phyloP scores from a whole-genome alignment of 2,329 filamentous ascomycete species.

The Phialophora verrucosa region DNA sequence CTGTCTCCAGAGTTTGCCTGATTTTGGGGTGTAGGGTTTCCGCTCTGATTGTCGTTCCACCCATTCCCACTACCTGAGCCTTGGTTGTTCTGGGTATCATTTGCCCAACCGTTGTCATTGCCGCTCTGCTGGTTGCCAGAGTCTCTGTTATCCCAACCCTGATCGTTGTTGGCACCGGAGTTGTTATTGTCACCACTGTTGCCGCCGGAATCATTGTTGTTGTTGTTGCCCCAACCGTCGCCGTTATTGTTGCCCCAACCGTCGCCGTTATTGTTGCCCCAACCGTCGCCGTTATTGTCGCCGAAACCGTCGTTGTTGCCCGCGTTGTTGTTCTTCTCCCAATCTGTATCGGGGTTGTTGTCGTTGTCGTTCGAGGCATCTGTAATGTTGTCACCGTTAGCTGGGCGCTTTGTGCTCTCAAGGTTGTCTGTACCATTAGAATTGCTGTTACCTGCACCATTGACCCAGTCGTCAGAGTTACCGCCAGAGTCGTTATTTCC shows the following conservation, averaged over 20 bases:
- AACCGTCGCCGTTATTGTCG: background rate
- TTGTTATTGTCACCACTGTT: slow-evolving; percentile 16
- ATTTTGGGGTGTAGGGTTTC: slow-evolving; percentile 1
- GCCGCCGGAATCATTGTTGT: background rate
- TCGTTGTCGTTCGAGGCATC: background rate
- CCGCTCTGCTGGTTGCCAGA: slow-evolving; percentile 19
- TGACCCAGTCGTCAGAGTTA: background rate
- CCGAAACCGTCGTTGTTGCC: background rate
- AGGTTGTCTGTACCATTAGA: background rate
- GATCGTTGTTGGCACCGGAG: slow-evolving; percentile 12
- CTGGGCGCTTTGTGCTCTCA: background rate
- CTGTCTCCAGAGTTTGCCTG: slow-evolving; percentile 2
- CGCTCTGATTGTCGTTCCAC: background rate
- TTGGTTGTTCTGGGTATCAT: slow-evolving; percentile 18
- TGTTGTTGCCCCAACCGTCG: background rate
- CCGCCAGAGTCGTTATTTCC: background rate
- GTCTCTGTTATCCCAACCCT: slow-evolving; percentile 19
- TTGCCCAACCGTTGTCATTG: slow-evolving; percentile 17
- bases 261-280: background rate
- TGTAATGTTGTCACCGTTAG: background rate
- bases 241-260: background rate
- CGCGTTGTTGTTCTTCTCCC: background rate
- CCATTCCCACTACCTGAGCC: slow-evolving; percentile 3
- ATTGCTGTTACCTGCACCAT: background rate
- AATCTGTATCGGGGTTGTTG: background rate